A percentile compares a stretch with the other conserved stretches of the same genome.
Evolutionary conservation across 345 rosid genomes (phyloP).

Genomic region (Stellera chamaejasme): DNA sequence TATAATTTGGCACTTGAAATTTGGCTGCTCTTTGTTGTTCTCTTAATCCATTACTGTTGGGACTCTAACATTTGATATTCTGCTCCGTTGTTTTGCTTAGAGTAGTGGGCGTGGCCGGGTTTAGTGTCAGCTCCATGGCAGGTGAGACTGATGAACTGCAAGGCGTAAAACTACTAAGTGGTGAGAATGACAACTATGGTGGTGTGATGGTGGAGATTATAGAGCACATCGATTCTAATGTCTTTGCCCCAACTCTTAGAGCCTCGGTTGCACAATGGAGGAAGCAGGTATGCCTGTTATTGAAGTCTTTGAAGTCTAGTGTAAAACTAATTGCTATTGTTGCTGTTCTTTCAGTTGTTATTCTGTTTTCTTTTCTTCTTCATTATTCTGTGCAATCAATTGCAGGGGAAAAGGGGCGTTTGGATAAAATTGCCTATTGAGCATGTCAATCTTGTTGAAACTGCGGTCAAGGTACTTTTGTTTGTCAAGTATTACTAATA

Average conservation of each 20-base stretch:
- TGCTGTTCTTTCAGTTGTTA: not conserved
- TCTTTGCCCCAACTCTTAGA: slow-evolving; percentile 48
- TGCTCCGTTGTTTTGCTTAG: too few relatives aligned
- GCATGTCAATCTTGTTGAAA: slow-evolving; percentile 58
- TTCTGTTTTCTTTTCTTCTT: slow-evolving; percentile 3
- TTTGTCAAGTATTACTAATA: not conserved
- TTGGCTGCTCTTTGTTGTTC: not conserved
- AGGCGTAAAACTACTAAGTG: slow-evolving; percentile 27
- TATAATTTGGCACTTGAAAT: not conserved
- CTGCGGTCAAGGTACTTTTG: slow-evolving; percentile 55
- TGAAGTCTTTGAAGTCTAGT: not conserved
- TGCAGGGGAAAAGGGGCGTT: slow-evolving; percentile 78
- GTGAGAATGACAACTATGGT: slow-evolving; percentile 54
- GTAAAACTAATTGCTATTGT: not conserved
- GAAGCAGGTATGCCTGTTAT: slow-evolving; percentile 38
- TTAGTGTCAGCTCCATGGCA: slow-evolving; percentile 23
- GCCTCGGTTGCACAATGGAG: slow-evolving; percentile 59
- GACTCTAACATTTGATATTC: not conserved
- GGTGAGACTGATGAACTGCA: slow-evolving; percentile 11
- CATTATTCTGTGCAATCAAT: not conserved
- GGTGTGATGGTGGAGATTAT: slow-evolving; percentile 63
- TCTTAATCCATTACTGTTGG: not conserved
- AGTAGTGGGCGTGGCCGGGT: too few relatives aligned
- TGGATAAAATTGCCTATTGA: slow-evolving; percentile 85
- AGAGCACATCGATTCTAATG: slow-evolving; percentile 41